phyloP scores from a whole-genome alignment of 2,329 filamentous ascomycete species.

The Fusarium sp. region DNA sequence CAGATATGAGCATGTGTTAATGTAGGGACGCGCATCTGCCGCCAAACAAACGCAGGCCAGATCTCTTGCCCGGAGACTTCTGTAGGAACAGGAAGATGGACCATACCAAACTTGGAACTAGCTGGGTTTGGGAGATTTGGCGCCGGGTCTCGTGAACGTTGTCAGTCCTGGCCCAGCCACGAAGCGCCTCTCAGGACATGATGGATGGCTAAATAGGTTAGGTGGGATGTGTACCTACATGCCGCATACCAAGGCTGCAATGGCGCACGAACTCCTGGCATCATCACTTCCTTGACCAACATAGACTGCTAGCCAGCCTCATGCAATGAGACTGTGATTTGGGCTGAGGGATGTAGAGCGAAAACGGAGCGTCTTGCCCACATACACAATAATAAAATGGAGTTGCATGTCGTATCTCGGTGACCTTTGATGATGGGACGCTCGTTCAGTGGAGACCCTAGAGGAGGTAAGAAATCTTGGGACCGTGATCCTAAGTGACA shows the following conservation, averaged over 20 bases:
- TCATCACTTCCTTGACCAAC: constrained; percentile 20
- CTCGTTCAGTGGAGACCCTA: neutral
- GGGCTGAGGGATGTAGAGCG: constrained; percentile 18
- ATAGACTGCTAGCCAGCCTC: constrained; percentile 25
- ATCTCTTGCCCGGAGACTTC: constrained; percentile 36
- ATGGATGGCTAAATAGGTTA: constrained; percentile 28
- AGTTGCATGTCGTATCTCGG: constrained; percentile 16
- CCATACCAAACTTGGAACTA: constrained; percentile 33
- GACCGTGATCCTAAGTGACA: no score
- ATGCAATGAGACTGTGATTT: constrained; percentile 6
- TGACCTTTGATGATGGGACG: constrained; percentile 38
- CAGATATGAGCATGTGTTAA: constrained; percentile 29
- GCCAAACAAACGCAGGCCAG: constrained; percentile 37
- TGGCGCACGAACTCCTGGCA: constrained; percentile 32
- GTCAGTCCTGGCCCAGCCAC: constrained; percentile 43
- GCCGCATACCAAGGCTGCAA: constrained; percentile 33
- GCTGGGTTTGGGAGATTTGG: constrained; percentile 39
- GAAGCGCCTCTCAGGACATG: constrained; percentile 25
- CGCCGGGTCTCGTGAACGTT: constrained; percentile 43
- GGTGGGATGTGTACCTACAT: constrained; percentile 41
- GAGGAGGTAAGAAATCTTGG: no score
- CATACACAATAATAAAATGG: neutral
- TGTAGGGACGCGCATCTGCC: constrained; percentile 46
- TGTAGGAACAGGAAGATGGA: constrained; percentile 40
- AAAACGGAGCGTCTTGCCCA: constrained; percentile 25